A percentile compares a stretch with the other conserved stretches of the same genome.
phyloP scores from a whole-genome alignment of 306 rosid species.

The Neltuma alba region DNA sequence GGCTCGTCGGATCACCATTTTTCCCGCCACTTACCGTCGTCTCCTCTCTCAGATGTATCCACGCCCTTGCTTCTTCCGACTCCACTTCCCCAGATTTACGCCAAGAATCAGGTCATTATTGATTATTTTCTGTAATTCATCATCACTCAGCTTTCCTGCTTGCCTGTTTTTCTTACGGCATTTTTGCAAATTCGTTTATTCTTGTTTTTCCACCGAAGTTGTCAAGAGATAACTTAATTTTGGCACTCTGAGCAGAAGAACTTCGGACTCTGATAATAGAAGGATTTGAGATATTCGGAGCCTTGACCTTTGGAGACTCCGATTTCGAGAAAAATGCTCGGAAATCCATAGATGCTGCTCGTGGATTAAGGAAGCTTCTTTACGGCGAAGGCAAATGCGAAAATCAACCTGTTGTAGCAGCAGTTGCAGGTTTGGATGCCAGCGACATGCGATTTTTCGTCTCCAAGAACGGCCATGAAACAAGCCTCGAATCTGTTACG shows the following conservation, averaged over 20 bases:
- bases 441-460: slow-evolving; percentile 53
- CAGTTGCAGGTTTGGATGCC: slow-evolving; percentile 46
- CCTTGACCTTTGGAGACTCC: slow-evolving; percentile 51
- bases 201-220: background rate
- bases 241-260: slow-evolving; percentile 52
- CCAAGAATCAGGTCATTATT: slow-evolving; percentile 70
- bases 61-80: slow-evolving; percentile 40
- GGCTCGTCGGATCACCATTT: slow-evolving; percentile 92
- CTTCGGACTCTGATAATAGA: slow-evolving; percentile 64
- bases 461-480: slow-evolving; percentile 42
- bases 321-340: slow-evolving; percentile 40
- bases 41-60: slow-evolving; percentile 71
- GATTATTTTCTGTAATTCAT: background rate
- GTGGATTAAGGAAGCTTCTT: slow-evolving; percentile 52
- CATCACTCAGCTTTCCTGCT: background rate
- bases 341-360: slow-evolving; percentile 51
- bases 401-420: slow-evolving; percentile 59
- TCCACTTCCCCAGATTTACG: slow-evolving; percentile 54
- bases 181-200: background rate
- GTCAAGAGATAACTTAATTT: slow-evolving; percentile 10
- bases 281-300: slow-evolving; percentile 80
- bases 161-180: background rate
- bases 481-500: slow-evolving; percentile 41
- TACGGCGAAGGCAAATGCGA: slow-evolving; percentile 36
- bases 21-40: slow-evolving; percentile 71